Base-by-base conservation (phyloP, 225 moss, liverwort and hornwort genomes). In the Neckera pumila region DNA sequence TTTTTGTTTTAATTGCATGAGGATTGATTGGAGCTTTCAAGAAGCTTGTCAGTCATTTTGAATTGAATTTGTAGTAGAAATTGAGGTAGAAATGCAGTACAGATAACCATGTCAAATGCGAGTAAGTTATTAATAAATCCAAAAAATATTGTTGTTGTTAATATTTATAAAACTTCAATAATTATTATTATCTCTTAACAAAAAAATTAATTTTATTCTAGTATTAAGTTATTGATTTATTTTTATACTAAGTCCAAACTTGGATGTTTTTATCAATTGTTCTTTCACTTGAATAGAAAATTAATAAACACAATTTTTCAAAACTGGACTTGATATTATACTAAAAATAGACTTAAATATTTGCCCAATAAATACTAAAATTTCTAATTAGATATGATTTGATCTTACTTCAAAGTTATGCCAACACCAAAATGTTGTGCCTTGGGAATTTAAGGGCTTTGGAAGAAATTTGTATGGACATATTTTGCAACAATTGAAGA, bases 291-390 rank as follows among this genome's bases (percentile, higher is more conserved):
- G 10, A 72, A 72, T 72, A 28, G 10, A 72, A 54, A 51, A 22
- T 34, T 34, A 23, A 33, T 14, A 36, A 23, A 23, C 2, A 10
- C 5, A 0, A 0, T 34, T 76, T 20, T 9, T 23, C 5, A 36
- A 36, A 3, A 14, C 36, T 23, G 9, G 2, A 34, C 9, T 36
- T 78, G 17, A n/a, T 56, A 2, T 16, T 25, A 3, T 16, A n/a
- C 3, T 15, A 22, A 7, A 56, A n/a, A n/a, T 26, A n/a, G 10
- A 4, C 15, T n/a, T 36, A 56, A 10, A 6, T 77, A 10, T n/a
- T 25, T 6, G 5, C 1, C 9, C 17, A 0, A 9, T 13, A 34
- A 36, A 25, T 36, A n/a, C 4, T 1, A 6, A 34, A 54, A 25
- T 4, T 36, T 15, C 1, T 56, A n/a, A n/a, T 25, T 36, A 10